Evolutionary conservation across 2,329 filamentous ascomycete genomes (phyloP), one percentile per base, ranked within the genome.

Genomic region (Sphaerulina vaccinii): DNA sequence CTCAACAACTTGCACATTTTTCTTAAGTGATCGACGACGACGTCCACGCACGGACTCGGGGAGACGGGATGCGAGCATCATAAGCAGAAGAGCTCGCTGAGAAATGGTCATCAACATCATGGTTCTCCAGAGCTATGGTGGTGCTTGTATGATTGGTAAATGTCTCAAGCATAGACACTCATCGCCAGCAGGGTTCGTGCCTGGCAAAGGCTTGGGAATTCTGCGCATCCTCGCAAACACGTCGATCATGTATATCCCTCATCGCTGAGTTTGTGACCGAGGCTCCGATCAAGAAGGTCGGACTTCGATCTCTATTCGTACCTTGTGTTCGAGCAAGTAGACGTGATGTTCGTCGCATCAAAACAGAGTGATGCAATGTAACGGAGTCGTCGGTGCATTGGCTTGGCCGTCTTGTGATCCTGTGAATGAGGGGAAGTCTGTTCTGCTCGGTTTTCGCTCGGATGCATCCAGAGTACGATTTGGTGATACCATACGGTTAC

Each of bases 91-190:
- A n/a, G n/a, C n/a, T n/a, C n/a, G n/a, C n/a, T n/a, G n/a, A n/a
- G 27, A 10, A 3, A 10, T 10, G 27, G 6, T 32, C 27, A 32
- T 32, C 10, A 32, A 13, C 9, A 37, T 37, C 40, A 18, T 37
- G 44, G 21, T 38, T 47, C 44, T 47, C 44, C 44, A 38, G 21
- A 38, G 36, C 44, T 47, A 47, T 21, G 18, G 15, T 21, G 3
- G 35, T 24, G 43, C 43, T 46, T 46, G 32, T 35, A 21, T 35
- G 16, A 16, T 22, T 27, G 9, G 11, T 19, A 18, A 19, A 36
- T 37, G 33, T 29, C 43, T 36, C 22, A 27, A n/a, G 22, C 32
- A 27, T 19, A 10, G 23, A 16, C 23, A 23, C 22, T 40, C 9
- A 24, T 29, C 18, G 15, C 16, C 11, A 24, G 2, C 15, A 11